These are phyloP conservation scores for Erythrophleum fordii DNA, from an alignment of 306 rosid genomes.

Conservation along the genomic window DNA sequence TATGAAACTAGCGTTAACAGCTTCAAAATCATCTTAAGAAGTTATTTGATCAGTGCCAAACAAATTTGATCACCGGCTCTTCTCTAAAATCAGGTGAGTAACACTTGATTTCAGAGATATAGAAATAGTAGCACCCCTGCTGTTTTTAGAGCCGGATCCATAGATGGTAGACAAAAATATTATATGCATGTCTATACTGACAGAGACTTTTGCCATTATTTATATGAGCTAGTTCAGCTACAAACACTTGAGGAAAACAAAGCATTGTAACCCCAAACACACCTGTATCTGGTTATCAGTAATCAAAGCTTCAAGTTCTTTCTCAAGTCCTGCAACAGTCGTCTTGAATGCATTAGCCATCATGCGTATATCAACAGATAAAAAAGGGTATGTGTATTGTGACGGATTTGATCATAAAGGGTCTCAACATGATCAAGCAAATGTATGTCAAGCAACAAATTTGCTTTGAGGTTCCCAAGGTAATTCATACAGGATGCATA, in stretches of 20 bases:
- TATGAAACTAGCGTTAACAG: background rate
- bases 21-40: constrained; percentile 16
- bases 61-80: background rate
- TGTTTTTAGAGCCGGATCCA: too few relatives aligned
- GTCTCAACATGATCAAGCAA: constrained; percentile 90
- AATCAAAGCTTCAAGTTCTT: constrained; percentile 94
- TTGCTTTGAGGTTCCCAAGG: constrained; percentile 90
- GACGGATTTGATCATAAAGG: constrained; percentile 89
- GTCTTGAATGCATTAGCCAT: constrained; percentile 98
- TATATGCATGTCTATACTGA: background rate
- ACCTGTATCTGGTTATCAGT: constrained; percentile 94
- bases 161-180: background rate
- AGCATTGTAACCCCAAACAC: constrained; percentile 38
- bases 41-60: constrained; percentile 11
- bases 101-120: too few relatives aligned
- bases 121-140: too few relatives aligned
- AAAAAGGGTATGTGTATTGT: constrained; percentile 90
- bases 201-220: constrained; percentile 7
- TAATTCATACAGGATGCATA: constrained; percentile 94
- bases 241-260: background rate
- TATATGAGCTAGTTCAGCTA: background rate
- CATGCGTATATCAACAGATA: constrained; percentile 80
- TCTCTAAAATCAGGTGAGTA: too few relatives aligned
- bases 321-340: constrained; percentile 79
- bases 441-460: constrained; percentile 80